A percentile compares a stretch with the other conserved stretches of the same genome.
phyloP scores from a whole-genome alignment of 129 eudicot species.

The Tanacetum coccineum region DNA sequence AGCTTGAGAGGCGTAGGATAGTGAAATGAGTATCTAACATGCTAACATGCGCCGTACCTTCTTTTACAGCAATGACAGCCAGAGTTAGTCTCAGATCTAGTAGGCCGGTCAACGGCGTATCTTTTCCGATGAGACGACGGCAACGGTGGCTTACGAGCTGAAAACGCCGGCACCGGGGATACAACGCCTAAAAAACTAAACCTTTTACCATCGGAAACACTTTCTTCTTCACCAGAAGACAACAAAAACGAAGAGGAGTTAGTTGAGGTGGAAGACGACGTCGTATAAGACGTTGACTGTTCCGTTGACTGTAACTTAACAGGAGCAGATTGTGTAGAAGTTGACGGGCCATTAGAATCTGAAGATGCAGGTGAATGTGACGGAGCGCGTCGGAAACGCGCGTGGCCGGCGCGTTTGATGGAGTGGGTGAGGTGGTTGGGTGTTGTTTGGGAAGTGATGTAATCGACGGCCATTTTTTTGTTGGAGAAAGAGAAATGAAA shows the following conservation, averaged over 20 bases:
- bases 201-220: slow-evolving; percentile 63
- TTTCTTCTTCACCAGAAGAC: slow-evolving; percentile 49
- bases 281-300: slow-evolving; percentile 23
- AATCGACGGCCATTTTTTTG: slow-evolving; percentile 40
- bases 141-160: slow-evolving; percentile 59
- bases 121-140: slow-evolving; percentile 49
- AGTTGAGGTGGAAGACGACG: slow-evolving; percentile 36
- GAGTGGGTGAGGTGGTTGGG: no score
- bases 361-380: no score
- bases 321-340: slow-evolving; percentile 38
- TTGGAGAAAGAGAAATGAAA: background rate
- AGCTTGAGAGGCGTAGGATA: background rate
- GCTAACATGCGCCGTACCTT: slow-evolving; percentile 36
- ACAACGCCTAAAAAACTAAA: slow-evolving; percentile 24
- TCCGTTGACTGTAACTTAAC: slow-evolving; percentile 1
- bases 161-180: slow-evolving; percentile 45
- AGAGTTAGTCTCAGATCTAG: slow-evolving; percentile 21
- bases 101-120: slow-evolving; percentile 43
- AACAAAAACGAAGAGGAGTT: slow-evolving; percentile 59
- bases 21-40: no score
- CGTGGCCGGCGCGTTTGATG: slow-evolving; percentile 34
- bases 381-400: slow-evolving; percentile 38
- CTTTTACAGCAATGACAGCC: slow-evolving; percentile 55
- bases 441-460: slow-evolving; percentile 27
- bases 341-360: slow-evolving; percentile 33